These are phyloP conservation scores for Sphaerobolus stellatus DNA, from an alignment of 1,284 basidiomycete species.

Conservation along the genomic window DNA sequence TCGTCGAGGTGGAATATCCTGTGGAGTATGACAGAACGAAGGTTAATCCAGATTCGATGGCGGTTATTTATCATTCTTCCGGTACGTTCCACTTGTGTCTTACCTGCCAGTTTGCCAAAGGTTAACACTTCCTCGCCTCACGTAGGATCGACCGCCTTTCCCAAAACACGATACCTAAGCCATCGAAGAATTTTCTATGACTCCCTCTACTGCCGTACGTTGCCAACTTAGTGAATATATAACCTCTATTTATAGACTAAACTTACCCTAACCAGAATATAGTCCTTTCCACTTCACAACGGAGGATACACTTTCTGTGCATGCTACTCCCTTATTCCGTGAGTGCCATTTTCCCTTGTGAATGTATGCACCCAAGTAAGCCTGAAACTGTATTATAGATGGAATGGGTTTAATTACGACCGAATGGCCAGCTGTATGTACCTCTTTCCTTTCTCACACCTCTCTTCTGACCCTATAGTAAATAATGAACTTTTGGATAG, in stretches of 20 bases:
- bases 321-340: background rate
- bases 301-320: background rate
- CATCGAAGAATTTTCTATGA: background rate
- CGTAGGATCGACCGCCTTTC: background rate
- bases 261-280: background rate
- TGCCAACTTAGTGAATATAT: background rate
- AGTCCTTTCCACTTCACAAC: background rate
- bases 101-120: background rate
- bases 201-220: background rate
- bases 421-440: background rate
- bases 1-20: background rate
- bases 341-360: background rate
- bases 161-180: background rate
- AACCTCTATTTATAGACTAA: background rate
- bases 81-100: background rate
- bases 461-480: background rate
- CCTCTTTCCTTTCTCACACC: background rate
- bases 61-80: background rate
- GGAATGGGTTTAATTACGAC: background rate
- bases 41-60: background rate
- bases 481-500: background rate
- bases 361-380: background rate
- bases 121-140: background rate
- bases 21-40: background rate
- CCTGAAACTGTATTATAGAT: background rate